phyloP scores from a whole-genome alignment of 2,329 filamentous ascomycete species.

The Colletotrichum sansevieriae region DNA sequence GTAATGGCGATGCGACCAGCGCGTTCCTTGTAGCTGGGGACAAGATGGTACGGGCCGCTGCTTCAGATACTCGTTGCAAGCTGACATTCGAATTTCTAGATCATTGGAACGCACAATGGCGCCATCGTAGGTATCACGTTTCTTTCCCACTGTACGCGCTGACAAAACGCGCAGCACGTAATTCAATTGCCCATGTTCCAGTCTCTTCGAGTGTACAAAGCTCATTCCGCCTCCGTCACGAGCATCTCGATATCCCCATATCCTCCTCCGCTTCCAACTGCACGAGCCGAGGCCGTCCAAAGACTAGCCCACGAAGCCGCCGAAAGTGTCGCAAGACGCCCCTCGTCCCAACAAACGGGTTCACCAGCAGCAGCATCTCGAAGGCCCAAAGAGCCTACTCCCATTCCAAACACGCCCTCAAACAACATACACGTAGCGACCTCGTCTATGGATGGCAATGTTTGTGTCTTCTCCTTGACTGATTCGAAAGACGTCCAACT shows the following conservation, averaged over 20 bases:
- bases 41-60: conserved; percentile 81
- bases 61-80: conserved; percentile 2
- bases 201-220: conserved; percentile 86
- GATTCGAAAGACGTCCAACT: conserved; percentile 92
- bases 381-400: conserved; percentile 62
- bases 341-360: conserved; percentile 50
- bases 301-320: conserved; percentile 53
- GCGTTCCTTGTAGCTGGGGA: conserved; percentile 91
- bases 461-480: conserved; percentile 89
- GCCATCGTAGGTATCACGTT: conserved; percentile 78
- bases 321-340: conserved; percentile 49
- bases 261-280: conserved; percentile 67
- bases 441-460: conserved; percentile 94
- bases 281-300: conserved; percentile 56
- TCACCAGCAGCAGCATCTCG: conserved; percentile 66
- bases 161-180: conserved; percentile 73
- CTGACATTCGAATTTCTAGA: conserved; percentile 63
- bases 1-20: conserved; percentile 95
- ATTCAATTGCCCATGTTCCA: conserved; percentile 86
- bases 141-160: conserved; percentile 6
- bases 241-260: conserved; percentile 91
- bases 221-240: conserved; percentile 92
- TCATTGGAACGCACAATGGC: conserved; percentile 95
- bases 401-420: conserved; percentile 80
- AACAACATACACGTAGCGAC: conserved; percentile 96